Evolutionary conservation across 768 basidiomycete genomes (phyloP), one percentile per base, ranked within the genome.

Genomic region (Steccherinum ochraceum): DNA sequence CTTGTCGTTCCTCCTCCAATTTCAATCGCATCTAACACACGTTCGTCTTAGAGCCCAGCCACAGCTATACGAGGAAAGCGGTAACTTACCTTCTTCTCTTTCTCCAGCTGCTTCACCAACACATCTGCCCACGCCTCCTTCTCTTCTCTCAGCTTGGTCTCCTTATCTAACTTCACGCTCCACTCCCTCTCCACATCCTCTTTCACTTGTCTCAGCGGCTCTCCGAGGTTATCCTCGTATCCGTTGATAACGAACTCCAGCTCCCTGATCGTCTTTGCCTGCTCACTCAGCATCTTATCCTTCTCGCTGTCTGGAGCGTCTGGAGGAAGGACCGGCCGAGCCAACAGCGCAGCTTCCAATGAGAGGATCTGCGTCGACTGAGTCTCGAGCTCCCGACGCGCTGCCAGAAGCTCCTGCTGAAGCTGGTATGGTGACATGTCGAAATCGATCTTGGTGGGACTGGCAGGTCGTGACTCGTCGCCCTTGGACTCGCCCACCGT

Each of bases 401-500:
- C 83, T 0, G 82, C 74, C 16, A 94, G 81, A 16, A 95, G 78
- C 54, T 93, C 89, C 73, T 94, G 89, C 70, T 93, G 91, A 1
- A 95, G 75, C 71, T 92, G 85, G 55, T 91, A 91, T 2, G 89
- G 87, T 0, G 88, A 81, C 81, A 89, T 82, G 62, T 93, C 89
- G 58, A 92, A 94, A 64, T 94, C 89, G 25, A 96, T 72, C 71
- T 94, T 95, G 49, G 78, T 78, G 0, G 93, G 93, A 66, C 91
- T 93, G 4, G 74, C 75, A 0, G 93, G 87, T 16, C 88, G 74
- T 21, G 87, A 85, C 47, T 87, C 85, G 50, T 81, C 82, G 44
- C 80, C 81, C 54, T 74, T 79, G 46, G 58, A 71, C 52, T 86
- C 84, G 56, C 84, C 86, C 24, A 95, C 83, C 1, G 81, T 88